Percentiles rank a stretch among this genome's conserved stretches.
Conservation (phyloP, 2,329 filamentous ascomycete genomes). For the Scolecobasidium constrictum region DNA sequence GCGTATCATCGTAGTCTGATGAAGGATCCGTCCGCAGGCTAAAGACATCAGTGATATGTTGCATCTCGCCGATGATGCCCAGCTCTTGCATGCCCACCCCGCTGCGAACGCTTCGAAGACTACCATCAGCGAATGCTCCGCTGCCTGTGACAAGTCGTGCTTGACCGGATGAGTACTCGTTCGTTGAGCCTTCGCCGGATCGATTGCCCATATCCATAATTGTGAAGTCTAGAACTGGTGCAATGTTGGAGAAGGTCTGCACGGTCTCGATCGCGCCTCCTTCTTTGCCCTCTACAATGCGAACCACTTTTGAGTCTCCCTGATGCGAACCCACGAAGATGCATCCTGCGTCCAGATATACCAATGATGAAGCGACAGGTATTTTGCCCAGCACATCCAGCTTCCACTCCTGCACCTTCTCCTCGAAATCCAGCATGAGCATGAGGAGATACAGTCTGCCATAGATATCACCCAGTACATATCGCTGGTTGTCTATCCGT, state of each 20-base stretch:
- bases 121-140: conserved; percentile 81
- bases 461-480: conserved; percentile 87
- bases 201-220: conserved; percentile 93
- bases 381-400: conserved; percentile 57
- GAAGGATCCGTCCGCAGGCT: conserved; percentile 45
- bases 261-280: conserved; percentile 50
- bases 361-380: conserved; percentile 64
- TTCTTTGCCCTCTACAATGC: conserved; percentile 37
- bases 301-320: conserved; percentile 78
- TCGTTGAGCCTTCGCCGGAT: conserved; percentile 65
- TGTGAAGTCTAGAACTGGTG: conserved; percentile 84
- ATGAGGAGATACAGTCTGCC: conserved; percentile 77
- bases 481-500: conserved; percentile 67
- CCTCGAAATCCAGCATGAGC: conserved; percentile 53
- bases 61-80: conserved; percentile 70
- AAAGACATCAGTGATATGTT: conserved; percentile 63
- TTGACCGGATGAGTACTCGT: conserved; percentile 91
- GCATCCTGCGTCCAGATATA: conserved; percentile 62
- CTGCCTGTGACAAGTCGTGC: conserved; percentile 88
- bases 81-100: conserved; percentile 86
- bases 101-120: conserved; percentile 79
- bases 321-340: conserved; percentile 88
- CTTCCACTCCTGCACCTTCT: conserved; percentile 58
- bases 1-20: conserved; percentile 48
- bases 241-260: conserved; percentile 74